Base-by-base conservation (phyloP, 1,284 basidiomycete species). In the Papiliotrema fonsecae region DNA sequence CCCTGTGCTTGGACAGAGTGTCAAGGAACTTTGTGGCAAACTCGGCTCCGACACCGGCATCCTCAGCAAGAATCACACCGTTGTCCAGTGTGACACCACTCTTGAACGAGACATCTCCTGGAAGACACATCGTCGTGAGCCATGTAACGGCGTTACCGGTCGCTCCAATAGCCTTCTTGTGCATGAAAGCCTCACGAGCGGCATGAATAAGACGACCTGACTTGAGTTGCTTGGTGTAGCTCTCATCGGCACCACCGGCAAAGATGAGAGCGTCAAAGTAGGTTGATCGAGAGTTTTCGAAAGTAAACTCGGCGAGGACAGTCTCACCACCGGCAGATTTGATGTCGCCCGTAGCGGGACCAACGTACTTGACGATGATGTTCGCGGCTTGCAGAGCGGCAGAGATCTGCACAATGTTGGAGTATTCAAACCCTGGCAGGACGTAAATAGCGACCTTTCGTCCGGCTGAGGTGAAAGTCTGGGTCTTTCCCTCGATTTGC, bases 201-300 rank as follows among this genome's bases (percentile, higher is more conserved):
- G 84, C 87, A 62, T 88, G 68, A 47, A 66, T 58, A 11, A 69
- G 37, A 52, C 71, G 63, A 19, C 71, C 71, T 13, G 50, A 49
- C 57, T 65, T 71, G 24, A 88, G 76, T 28, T 76, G 65, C 58
- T 80, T 77, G 11, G 75, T 77, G 56, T 82, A 79, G 40, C 78
- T 75, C 10, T 69, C 69, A 0, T 58, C 61, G 3, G 60, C 45
- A 30, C 86, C 86, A 19, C 83, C 82, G 14, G 84, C 81, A 58
- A 90, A 81, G 60, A 86, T 78, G 52, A 89, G 56, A 0, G 85
- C 85, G 67, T 90, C 88, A 59, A 87, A 91, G 67, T 85, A 64
- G 1, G 87, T 89, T 38, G 85, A 86, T 39, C 87, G 78, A 64
- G 84, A 83, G 9, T 84, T 82, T 63, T 89, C 39, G 82, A 63